Evolutionary conservation across 345 rosid species (phyloP).

Genomic region (Brassica cretica): DNA sequence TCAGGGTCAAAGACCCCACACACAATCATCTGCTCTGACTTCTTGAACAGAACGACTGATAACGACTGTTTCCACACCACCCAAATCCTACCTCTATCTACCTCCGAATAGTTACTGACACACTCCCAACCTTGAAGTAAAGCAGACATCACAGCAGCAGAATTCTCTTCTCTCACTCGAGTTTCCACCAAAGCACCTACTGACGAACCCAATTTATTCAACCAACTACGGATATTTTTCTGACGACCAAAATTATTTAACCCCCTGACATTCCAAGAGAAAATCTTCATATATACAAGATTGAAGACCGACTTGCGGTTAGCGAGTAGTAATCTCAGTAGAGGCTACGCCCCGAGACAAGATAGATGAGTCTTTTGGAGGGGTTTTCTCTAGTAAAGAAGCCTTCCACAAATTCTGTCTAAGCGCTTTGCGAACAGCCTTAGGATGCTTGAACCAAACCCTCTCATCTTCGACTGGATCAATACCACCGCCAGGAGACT

Average conservation of each 20-base stretch:
- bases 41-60: no score
- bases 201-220: no score
- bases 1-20: not conserved
- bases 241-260: not conserved
- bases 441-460: not conserved
- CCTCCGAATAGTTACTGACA: not conserved
- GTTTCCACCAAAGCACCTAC: not conserved
- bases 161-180: not conserved
- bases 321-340: no score
- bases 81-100: not conserved
- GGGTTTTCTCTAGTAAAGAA: no score
- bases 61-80: no score
- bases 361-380: no score
- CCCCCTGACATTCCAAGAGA: not conserved
- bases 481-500: not conserved
- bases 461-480: not conserved
- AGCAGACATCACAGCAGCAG: not conserved
- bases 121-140: not conserved
- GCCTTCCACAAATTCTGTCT: not conserved
- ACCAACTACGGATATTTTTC: not conserved
- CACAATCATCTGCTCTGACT: no score
- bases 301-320: not conserved
- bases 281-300: not conserved
- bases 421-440: not conserved
- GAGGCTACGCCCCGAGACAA: no score